These are phyloP conservation scores for Boletus bicolor DNA, from an alignment of 768 basidiomycete species.

Conservation along the genomic window DNA sequence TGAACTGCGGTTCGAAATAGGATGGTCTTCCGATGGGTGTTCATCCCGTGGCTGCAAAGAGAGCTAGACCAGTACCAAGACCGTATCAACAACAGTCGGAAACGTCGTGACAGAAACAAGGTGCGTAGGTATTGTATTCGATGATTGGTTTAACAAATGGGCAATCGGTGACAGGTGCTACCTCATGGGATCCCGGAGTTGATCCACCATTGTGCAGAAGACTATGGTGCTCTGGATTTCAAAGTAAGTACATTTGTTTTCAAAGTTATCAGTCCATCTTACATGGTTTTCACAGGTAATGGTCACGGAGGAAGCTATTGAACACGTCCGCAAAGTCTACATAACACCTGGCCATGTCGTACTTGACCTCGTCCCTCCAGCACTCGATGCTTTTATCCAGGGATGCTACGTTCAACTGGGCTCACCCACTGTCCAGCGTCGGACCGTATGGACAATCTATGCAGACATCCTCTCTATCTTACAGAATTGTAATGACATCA, in stretches of 20 bases:
- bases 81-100: conserved; percentile 2
- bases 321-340: conserved; percentile 13
- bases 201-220: background rate
- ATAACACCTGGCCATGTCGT: conserved; percentile 33
- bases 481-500: background rate
- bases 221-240: background rate
- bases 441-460: background rate
- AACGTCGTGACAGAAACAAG: conserved; percentile 8
- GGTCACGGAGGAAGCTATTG: background rate
- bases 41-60: conserved; percentile 14
- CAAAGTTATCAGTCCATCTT: background rate
- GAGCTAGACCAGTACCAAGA: conserved; percentile 5
- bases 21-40: conserved; percentile 39
- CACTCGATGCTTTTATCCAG: conserved; percentile 17
- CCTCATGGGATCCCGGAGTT: too few species aligned
- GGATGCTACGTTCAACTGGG: background rate
- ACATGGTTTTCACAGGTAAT: background rate
- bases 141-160: too few species aligned
- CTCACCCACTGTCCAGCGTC: background rate
- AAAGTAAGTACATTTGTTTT: background rate
- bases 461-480: background rate
- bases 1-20: conserved; percentile 17
- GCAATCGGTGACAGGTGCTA: too few species aligned
- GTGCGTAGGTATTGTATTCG: background rate
- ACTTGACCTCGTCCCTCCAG: conserved; percentile 34